Evolutionary conservation across 31 red algal genomes (phyloP), one percentile per base, ranked within the genome.

Genomic region (Endocladia muricata): DNA sequence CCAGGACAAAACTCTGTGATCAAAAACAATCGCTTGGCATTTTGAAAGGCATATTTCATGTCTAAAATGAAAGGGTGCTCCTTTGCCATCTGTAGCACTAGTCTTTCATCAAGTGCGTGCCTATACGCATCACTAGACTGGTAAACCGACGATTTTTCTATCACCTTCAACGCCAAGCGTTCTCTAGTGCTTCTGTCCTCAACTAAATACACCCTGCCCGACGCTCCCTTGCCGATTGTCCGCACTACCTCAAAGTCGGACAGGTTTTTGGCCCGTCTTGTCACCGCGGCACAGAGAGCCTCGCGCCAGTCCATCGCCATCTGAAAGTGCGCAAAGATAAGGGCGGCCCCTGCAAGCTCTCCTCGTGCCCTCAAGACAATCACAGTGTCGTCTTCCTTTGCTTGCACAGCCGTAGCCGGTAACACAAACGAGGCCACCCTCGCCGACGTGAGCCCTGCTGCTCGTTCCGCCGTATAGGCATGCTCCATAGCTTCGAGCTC

Each of bases 1-100:
- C 94, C 94, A 7, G 61, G 67, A 55, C 94, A 97, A 77, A 63
- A 97, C 70, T 97, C 88, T 41, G 85, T 97, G 31, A 97, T 83
- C 29, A 97, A 74, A 41, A 87, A 97, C 15, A 97, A 70, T 13
- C 82, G 76, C 55, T 93, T 82, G 19, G 76, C 77, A 30, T 84
- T 97, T 47, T 97, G 88, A 73, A 97, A 93, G 48, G 94, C 89
- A 71, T 79, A 93, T n/a, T 70, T 78, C 60, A 97, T 69, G 52
- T 79, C 71, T 17, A 97, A 57, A 29, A 97, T 79, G 37, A 74
- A 97, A 1, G 94, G 94, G 41, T 97, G 84, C 25, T 84, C 41
- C 4, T 70, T 68, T 4, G 80, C 88, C 29, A 80, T 76, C 64
- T 97, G 78, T 7, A 97, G 74, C 5, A 93, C 82, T 34, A 97